Evolutionary conservation across 1,139 yeast species (phyloP).

Genomic region (Blastobotrys proliferans): DNA sequence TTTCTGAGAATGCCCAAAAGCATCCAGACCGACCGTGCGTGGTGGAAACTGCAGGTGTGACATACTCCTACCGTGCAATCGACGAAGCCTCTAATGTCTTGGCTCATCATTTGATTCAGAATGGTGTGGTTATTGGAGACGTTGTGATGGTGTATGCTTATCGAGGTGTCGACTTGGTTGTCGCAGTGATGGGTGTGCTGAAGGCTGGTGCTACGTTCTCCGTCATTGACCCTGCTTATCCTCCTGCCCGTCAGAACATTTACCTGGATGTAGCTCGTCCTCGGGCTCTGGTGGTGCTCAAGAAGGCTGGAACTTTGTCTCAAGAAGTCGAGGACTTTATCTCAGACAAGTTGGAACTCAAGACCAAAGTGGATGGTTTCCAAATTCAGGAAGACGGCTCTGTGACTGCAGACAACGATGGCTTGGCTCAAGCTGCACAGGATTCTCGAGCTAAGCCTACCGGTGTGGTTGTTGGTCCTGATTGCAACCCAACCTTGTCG

Average conservation of each 20-base stretch:
- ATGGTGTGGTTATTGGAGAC: conserved; percentile 86
- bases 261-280: conserved; percentile 93
- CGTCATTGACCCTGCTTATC: conserved; percentile 98
- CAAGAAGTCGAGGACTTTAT: conserved; percentile 75
- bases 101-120: conserved; percentile 76
- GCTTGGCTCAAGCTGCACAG: conserved; percentile 47
- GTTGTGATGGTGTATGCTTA: conserved; percentile 97
- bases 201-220: conserved; percentile 99
- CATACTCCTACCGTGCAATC: conserved; percentile 79
- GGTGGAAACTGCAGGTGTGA: conserved; percentile 78
- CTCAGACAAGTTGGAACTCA: conserved; percentile 61
- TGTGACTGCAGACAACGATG: conserved; percentile 45
- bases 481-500: conserved; percentile 91
- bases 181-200: conserved; percentile 95
- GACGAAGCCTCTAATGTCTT: conserved; percentile 92
- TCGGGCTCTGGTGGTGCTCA: conserved; percentile 79
- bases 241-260: conserved; percentile 94
- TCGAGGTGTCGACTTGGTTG: conserved; percentile 94
- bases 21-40: conserved; percentile 88
- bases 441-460: conserved; percentile 53
- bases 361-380: conserved; percentile 71
- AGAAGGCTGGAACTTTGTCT: conserved; percentile 83
- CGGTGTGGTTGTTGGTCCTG: conserved; percentile 96
- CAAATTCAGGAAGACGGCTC: conserved; percentile 75
- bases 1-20: conserved; percentile 73